These are phyloP conservation scores for Bipolaris cookei DNA, from an alignment of 2,329 filamentous ascomycete species.

Conservation along the genomic window DNA sequence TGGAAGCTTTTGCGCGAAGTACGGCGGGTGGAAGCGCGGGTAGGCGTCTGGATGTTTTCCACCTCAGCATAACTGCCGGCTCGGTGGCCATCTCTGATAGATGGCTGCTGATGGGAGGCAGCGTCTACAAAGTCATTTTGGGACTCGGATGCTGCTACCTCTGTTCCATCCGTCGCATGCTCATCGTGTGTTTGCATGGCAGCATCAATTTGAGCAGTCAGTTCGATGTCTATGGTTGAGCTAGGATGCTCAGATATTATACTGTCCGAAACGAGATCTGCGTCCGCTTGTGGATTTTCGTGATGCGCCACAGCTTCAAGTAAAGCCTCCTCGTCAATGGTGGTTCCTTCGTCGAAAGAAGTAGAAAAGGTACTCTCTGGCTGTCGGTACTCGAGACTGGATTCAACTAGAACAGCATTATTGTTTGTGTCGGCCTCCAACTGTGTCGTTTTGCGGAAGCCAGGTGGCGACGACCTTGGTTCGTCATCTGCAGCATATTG, in stretches of 20 bases:
- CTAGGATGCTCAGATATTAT: slow-evolving; percentile 37
- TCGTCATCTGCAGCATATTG: slow-evolving; percentile 33
- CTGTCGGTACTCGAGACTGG: slow-evolving; percentile 33
- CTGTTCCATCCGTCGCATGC: slow-evolving; percentile 5
- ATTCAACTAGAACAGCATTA: slow-evolving; percentile 17
- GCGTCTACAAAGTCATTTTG: slow-evolving; percentile 35
- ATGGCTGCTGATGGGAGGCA: slow-evolving; percentile 22
- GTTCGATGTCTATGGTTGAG: slow-evolving; percentile 41
- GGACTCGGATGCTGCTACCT: slow-evolving; percentile 22
- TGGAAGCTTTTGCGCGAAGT: slow-evolving; percentile 13
- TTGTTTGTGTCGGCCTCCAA: neutral
- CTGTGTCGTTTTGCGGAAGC: slow-evolving; percentile 23
- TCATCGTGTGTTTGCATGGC: slow-evolving; percentile 38
- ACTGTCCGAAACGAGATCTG: slow-evolving; percentile 11
- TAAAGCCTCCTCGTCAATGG: slow-evolving; percentile 38
- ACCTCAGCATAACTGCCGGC: slow-evolving; percentile 30
- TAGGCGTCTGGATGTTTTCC: slow-evolving; percentile 26
- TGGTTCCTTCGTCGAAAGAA: slow-evolving; percentile 44
- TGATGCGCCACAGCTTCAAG: slow-evolving; percentile 19
- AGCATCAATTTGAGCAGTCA: slow-evolving; percentile 46
- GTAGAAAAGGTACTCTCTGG: slow-evolving; percentile 21
- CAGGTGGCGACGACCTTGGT: slow-evolving; percentile 47
- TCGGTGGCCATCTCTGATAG: slow-evolving; percentile 6
- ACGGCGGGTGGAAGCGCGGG: slow-evolving; percentile 1
- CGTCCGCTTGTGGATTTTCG: slow-evolving; percentile 10